Percentiles rank a stretch among this genome's conserved stretches.
These are phyloP conservation scores for Dryas octopetala DNA, from an alignment of 306 rosid genomes.

Conservation along the genomic window DNA sequence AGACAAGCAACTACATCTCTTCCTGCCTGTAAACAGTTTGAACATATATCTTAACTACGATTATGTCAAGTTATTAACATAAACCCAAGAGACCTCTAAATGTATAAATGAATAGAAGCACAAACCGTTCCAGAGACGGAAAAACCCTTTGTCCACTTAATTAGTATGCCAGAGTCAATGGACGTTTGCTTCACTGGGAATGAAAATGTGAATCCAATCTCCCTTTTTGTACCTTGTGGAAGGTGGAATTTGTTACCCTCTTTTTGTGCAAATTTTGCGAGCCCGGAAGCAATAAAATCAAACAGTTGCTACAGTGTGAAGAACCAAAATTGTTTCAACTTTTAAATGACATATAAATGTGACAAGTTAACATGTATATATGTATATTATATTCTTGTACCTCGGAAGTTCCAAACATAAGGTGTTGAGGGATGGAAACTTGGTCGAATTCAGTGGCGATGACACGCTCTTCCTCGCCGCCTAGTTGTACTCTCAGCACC, in stretches of 20 bases:
- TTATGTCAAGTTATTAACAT: background rate
- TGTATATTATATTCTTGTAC: constrained; percentile 7
- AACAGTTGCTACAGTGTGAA: constrained; percentile 60
- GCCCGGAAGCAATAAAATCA: constrained; percentile 78
- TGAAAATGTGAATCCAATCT: constrained; percentile 92
- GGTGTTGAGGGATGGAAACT: constrained; percentile 71
- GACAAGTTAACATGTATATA: background rate
- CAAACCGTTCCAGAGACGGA: constrained; percentile 85
- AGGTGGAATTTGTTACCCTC: constrained; percentile 61
- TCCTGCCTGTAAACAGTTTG: constrained; percentile 59
- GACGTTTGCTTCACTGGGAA: constrained; percentile 91
- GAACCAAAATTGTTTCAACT: background rate
- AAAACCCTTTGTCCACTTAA: constrained; percentile 96
- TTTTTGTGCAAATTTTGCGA: constrained; percentile 60
- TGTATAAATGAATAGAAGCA: background rate
- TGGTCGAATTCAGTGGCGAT: constrained; percentile 74
- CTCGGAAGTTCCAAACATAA: constrained; percentile 75
- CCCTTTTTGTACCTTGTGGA: constrained; percentile 57
- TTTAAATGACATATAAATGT: background rate
- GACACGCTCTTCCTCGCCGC: constrained; percentile 73
- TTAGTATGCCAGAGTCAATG: constrained; percentile 81
- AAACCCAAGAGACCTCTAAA: background rate
- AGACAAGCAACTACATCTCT: constrained; percentile 93
- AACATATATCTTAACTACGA: constrained; percentile 16
- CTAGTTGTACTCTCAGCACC: constrained; percentile 81